These are phyloP conservation scores for Bolboschoenoplectus hybrid DNA, from an alignment of 202 grass and related monocot species.

Conservation along the genomic window DNA sequence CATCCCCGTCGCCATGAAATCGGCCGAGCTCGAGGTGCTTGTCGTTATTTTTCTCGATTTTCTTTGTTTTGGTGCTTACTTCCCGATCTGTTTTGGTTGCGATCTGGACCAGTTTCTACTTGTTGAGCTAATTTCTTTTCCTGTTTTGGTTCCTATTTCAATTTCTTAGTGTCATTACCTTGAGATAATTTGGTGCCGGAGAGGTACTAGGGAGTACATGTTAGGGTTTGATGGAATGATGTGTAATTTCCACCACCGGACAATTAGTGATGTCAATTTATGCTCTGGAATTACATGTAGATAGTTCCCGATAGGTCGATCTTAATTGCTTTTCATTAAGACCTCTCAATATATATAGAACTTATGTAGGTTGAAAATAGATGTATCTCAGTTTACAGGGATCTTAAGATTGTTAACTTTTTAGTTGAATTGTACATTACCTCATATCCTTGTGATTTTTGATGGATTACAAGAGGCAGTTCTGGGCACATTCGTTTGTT, in stretches of 20 bases:
- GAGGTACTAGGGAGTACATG: not conserved
- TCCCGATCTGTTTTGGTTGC: conserved; percentile 18
- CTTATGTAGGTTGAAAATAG: not conserved
- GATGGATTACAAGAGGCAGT: not conserved
- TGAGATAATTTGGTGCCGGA: not conserved
- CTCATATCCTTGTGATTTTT: not conserved
- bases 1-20: conserved; percentile 96
- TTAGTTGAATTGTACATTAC: not conserved
- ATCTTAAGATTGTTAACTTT: not conserved
- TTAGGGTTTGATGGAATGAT: conserved; percentile 1
- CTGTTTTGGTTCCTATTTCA: not conserved
- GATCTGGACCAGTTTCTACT: conserved; percentile 2
- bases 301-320: not conserved
- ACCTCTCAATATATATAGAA: not conserved
- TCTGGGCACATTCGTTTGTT: not conserved
- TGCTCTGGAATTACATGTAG: not conserved
- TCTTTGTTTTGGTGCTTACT: not conserved
- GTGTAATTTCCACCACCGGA: not conserved
- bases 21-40: conserved; percentile 86
- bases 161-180: not conserved
- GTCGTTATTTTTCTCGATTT: conserved; percentile 1
- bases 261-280: not conserved
- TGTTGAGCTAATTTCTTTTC: not conserved
- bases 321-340: not conserved
- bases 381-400: not conserved